Conservation (phyloP, 1,284 basidiomycete genomes). For the Cutaneotrichosporon mucoides region DNA sequence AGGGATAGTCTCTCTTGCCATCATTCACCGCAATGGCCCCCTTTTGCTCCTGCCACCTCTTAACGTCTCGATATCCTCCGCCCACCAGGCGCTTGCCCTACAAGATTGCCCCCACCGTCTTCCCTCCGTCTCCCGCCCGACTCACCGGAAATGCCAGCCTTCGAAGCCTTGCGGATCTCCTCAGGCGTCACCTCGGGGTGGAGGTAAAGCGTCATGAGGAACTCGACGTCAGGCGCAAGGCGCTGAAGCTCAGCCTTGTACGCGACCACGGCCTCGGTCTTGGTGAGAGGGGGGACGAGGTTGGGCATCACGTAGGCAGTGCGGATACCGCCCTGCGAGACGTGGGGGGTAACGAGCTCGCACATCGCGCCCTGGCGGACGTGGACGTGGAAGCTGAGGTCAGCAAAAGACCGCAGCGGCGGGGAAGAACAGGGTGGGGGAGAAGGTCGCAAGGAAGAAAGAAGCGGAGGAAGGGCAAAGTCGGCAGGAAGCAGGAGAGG, state of each 20-base stretch:
- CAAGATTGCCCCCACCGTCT: too few species aligned
- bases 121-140: conserved; percentile 1
- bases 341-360: conserved; percentile 83
- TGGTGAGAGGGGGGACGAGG: conserved; percentile 85
- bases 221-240: conserved; percentile 75
- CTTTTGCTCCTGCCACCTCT: too few species aligned
- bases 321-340: conserved; percentile 79
- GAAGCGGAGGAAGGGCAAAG: too few species aligned
- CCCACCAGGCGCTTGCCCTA: too few species aligned
- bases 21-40: too few species aligned
- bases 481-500: too few species aligned
- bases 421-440: too few species aligned
- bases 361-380: conserved; percentile 82
- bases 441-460: too few species aligned
- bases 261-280: conserved; percentile 70
- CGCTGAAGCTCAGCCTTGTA: conserved; percentile 73
- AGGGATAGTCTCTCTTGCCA: too few species aligned
- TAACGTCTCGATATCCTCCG: too few species aligned
- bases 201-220: conserved; percentile 94
- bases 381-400: conserved; percentile 81
- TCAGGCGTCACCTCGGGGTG: conserved; percentile 84
- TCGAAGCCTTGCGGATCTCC: conserved; percentile 82
- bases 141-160: conserved; percentile 74
- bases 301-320: conserved; percentile 99
- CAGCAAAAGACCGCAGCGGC: not conserved